A percentile compares a stretch with the other conserved stretches of the same genome.
phyloP scores from a whole-genome alignment of 768 basidiomycete species.

The Tubosaeta sp. region DNA sequence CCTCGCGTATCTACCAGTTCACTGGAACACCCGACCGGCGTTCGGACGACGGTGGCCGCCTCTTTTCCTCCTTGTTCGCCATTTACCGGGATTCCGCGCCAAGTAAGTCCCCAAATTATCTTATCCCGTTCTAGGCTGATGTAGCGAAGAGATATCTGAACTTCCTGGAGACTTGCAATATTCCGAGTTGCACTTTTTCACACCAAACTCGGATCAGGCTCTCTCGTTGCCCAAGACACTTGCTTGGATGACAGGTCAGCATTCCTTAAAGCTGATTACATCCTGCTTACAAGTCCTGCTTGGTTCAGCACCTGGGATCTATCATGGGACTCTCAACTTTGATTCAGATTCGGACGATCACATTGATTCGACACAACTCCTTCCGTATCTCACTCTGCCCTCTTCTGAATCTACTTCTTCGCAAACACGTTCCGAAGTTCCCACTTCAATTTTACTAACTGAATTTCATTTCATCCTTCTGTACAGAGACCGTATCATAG shows the following conservation, averaged over 20 bases:
- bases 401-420: constrained; percentile 23
- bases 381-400: constrained; percentile 63
- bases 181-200: constrained; percentile 81
- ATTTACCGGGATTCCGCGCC: constrained; percentile 72
- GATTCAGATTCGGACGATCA: constrained; percentile 65
- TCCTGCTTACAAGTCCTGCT: constrained; percentile 1
- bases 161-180: constrained; percentile 72
- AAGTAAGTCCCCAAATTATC: constrained; percentile 49
- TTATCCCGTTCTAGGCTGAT: constrained; percentile 16
- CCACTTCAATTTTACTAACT: constrained; percentile 76
- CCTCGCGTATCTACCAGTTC: constrained; percentile 88
- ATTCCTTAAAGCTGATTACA: not conserved
- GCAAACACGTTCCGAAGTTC: constrained; percentile 38
- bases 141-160: constrained; percentile 75
- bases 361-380: constrained; percentile 71
- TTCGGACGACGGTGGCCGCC: constrained; percentile 69
- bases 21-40: constrained; percentile 62
- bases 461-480: constrained; percentile 91
- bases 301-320: constrained; percentile 74
- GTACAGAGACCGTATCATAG: constrained; percentile 73
- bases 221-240: constrained; percentile 66
- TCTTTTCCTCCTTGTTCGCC: constrained; percentile 73
- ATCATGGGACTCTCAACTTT: constrained; percentile 76
- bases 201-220: constrained; percentile 64
- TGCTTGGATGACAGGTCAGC: constrained; percentile 89